Percentiles rank a stretch among this genome's conserved stretches.
These are phyloP conservation scores for Polygonum aviculare DNA, from an alignment of 148 eudicot genomes.

Conservation along the genomic window DNA sequence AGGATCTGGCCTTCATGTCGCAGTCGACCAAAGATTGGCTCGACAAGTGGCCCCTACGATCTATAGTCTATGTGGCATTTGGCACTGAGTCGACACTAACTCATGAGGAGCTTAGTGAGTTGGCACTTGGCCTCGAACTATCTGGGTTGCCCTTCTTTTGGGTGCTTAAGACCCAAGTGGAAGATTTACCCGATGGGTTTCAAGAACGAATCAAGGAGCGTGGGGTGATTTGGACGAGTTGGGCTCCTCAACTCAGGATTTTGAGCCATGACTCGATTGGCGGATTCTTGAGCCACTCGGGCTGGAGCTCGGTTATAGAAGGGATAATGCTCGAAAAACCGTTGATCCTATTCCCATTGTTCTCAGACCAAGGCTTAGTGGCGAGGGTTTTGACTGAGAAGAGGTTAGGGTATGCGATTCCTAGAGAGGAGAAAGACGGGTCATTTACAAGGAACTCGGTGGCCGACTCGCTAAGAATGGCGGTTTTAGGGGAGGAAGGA, in stretches of 20 bases:
- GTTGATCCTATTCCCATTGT: slow-evolving; percentile 20
- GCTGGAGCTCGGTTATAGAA: slow-evolving; percentile 26
- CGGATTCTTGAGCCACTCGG: slow-evolving; percentile 39
- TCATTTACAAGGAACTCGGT: slow-evolving; percentile 30
- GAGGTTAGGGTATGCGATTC: slow-evolving; percentile 23
- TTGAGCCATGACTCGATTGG: slow-evolving; percentile 38
- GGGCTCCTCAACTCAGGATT: slow-evolving; percentile 43
- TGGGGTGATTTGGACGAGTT: slow-evolving; percentile 35
- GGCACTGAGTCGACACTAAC: slow-evolving; percentile 30
- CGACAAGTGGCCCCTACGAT: slow-evolving; percentile 18
- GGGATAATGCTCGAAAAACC: slow-evolving; percentile 26
- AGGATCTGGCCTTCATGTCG: slow-evolving; percentile 10
- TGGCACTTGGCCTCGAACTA: slow-evolving; percentile 33
- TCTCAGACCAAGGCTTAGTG: slow-evolving; percentile 20
- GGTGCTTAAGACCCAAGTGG: slow-evolving; percentile 19
- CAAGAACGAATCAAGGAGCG: slow-evolving; percentile 26
- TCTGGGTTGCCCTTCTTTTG: slow-evolving; percentile 29
- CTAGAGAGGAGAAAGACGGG: slow-evolving; percentile 24
- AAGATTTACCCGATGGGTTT: slow-evolving; percentile 33
- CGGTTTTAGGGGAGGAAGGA: slow-evolving; percentile 20
- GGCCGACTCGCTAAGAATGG: slow-evolving; percentile 19
- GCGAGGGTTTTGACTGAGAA: slow-evolving; percentile 23
- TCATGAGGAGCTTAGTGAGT: slow-evolving; percentile 25
- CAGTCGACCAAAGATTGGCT: slow-evolving; percentile 22
- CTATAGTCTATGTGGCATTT: slow-evolving; percentile 35